A percentile compares a stretch with the other conserved stretches of the same genome.
phyloP scores from a whole-genome alignment of 176 grass and related monocot genomes.

The Alloteropsis semialata region DNA sequence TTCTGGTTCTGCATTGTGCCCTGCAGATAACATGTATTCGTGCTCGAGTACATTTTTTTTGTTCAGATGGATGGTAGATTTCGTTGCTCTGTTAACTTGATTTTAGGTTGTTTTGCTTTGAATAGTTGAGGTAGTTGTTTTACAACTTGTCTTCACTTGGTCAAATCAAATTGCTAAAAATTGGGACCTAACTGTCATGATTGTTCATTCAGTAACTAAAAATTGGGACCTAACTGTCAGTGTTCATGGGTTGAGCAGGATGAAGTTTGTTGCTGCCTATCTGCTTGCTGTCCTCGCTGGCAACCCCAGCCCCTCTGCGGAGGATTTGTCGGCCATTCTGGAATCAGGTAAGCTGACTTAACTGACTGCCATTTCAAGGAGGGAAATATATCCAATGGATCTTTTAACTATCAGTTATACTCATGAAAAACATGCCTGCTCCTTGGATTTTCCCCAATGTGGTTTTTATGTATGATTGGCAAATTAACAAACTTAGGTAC shows the following conservation, averaged over 20 bases:
- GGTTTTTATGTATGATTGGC: no score
- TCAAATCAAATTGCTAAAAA: background rate
- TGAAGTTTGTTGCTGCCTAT: constrained; percentile 56
- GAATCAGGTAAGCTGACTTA: constrained; percentile 32
- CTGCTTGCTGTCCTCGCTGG: constrained; percentile 46
- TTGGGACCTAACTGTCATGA: background rate
- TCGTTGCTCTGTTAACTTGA: background rate
- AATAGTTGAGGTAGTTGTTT: background rate
- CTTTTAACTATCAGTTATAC: no score
- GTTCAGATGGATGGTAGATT: background rate
- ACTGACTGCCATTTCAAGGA: background rate
- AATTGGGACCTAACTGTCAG: background rate
- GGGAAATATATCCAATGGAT: background rate
- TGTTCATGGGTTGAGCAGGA: constrained; percentile 21
- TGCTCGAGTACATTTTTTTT: no score
- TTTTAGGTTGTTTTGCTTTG: background rate
- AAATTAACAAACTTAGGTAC: background rate
- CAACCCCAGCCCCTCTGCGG: constrained; percentile 28
- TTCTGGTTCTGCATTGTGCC: no score
- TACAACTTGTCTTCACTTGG: background rate
- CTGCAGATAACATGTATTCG: no score
- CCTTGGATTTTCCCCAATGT: background rate
- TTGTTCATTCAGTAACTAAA: background rate
- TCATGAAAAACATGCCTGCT: no score
- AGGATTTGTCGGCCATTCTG: constrained; percentile 37